Base-by-base conservation (phyloP, 129 eudicot genomes). In the Gnaphalium uliginosum region DNA sequence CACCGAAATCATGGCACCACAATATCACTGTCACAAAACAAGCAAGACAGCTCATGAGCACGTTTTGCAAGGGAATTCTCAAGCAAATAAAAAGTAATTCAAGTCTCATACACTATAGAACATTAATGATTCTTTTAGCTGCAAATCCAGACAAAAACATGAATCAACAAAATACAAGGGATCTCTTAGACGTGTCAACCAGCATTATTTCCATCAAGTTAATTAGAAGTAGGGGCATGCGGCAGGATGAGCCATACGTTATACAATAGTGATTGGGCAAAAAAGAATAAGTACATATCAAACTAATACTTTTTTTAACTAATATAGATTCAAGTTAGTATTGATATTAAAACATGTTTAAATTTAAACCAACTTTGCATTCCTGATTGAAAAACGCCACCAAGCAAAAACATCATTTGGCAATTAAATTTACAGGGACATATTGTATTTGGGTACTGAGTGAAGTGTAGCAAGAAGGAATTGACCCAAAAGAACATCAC, bases 21-120 rank as follows among this genome's bases (percentile, higher is more conserved):
- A 54, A 66, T 30, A 51, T 72, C 79, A 73, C 79, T 80, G 79
- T 78, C 72, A 79, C 69, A 41, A 57, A 72, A 73, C 15, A 51
- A 61, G 11, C 21, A 73, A 66, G 35, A 73, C 2, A 54, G 65
- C 27, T 39, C 73, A 64, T 72, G 57, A 76, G 23, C 58, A 32
- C 24, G n/a, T 51, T 21, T 27, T 62, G 35, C 39, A 62, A 27
- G 27, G n/a, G 5, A 27, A 62, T 4, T 60, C 66, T 60, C 2
- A 11, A 7, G 35, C 17, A 60, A 24, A 60, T 23, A 35, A 35
- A 35, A 35, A 35, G 2, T 10, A 35, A 35, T 35, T 35, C 39
- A 7, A 35, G 10, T 2, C 2, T 35, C 39, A 35, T 35, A 35
- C 39, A 35, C 8, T 35, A 35, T 10, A 9, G 8, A 35, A 1